Base-by-base conservation (phyloP, 257 asterid species). In the Solanum arcanum region DNA sequence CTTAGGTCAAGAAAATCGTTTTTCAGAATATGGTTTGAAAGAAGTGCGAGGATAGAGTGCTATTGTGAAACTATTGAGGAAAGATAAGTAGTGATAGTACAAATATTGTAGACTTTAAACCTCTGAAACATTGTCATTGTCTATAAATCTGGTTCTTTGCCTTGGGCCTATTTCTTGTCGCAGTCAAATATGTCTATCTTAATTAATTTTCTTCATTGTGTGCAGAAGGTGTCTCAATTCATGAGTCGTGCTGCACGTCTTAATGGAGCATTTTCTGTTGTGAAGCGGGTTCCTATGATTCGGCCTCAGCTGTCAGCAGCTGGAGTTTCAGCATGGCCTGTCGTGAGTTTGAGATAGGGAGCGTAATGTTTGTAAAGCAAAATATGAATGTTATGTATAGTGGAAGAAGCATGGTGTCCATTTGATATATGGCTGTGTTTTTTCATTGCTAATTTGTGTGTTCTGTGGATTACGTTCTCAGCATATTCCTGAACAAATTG, bases 151-250 rank as follows among this genome's bases (percentile, higher is more conserved):
- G 64, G 20, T 56, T 18, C 64, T 56, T 7, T 56, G n/a, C 64
- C 64, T 56, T 56, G 64, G n/a, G n/a, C 64, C 64, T 56, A 7
- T 18, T 56, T 56, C 64, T 56, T 56, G n/a, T 56, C n/a, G 11
- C 64, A 6, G n/a, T 56, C 64, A 56, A 56, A 56, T 56, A 56
- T 56, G n/a, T 56, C n/a, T 56, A 10, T 3, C 3, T 56, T 56
- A 18, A 56, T 56, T 56, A 18, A 56, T 56, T 56, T 56, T 56
- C 64, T 56, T 56, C 64, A 56, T 56, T 56, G 64, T 56, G 64
- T 56, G 64, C n/a, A 97, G 99, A 94, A 93, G 93, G 92, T 91
- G 73, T 94, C 98, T 88, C 98, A 95, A 95, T 96, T 94, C 90
- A 56, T 18, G 64, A 56, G 64, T 56, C 64, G 64, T 56, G 64